A percentile compares a stretch with the other conserved stretches of the same genome.
Evolutionary conservation across 257 asterid genomes (phyloP).

Genomic region (Solanum okadae): DNA sequence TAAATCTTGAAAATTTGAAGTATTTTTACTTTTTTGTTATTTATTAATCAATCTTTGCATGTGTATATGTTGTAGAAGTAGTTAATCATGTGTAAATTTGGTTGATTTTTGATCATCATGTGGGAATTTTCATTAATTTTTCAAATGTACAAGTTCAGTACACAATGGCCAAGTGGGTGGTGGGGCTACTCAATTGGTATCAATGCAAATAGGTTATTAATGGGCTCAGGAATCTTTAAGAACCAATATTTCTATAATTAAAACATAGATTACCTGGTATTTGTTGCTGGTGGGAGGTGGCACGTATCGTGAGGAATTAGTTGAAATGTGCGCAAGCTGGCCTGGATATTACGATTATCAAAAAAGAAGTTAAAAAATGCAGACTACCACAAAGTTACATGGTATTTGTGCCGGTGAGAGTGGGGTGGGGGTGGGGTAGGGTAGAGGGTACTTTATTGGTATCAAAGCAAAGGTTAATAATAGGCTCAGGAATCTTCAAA

Average conservation of each 20-base stretch:
- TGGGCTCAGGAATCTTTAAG: neutral
- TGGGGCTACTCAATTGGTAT: neutral
- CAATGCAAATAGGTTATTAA: neutral
- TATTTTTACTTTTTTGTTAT: neutral
- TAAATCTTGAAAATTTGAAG: neutral
- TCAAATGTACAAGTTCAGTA: neutral
- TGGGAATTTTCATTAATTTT: neutral
- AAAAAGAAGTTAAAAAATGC: neutral
- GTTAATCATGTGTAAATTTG: neutral
- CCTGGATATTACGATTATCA: neutral
- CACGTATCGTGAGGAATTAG: fast-evolving
- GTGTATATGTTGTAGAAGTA: neutral
- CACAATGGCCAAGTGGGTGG: neutral
- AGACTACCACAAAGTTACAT: too few species aligned
- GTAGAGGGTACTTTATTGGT: too few species aligned
- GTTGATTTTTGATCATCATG: neutral
- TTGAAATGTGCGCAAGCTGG: neutral
- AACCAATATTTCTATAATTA: neutral
- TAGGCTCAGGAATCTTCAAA: neutral
- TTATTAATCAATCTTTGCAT: neutral
- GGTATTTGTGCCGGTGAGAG: neutral
- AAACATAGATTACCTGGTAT: neutral
- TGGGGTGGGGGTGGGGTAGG: neutral
- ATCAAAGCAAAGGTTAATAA: too few species aligned
- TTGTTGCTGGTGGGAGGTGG: neutral